Conservation (phyloP, 2,329 filamentous ascomycete species). For the Didymella keratinophila region DNA sequence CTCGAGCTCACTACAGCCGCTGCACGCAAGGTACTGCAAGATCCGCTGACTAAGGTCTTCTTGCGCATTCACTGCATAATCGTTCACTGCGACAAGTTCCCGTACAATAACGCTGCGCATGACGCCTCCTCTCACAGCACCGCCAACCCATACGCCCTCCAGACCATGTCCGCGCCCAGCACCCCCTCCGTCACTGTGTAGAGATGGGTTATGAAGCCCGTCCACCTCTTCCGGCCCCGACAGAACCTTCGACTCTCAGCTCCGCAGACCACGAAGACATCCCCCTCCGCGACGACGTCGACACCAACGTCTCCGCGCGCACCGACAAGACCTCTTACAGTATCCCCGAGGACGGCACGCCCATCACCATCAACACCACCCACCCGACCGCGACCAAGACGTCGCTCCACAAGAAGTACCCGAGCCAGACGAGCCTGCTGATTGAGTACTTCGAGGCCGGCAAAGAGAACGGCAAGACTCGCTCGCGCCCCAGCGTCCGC, state of each 20-base stretch:
- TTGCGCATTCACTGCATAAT: background rate
- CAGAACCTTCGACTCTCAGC: constrained; percentile 71
- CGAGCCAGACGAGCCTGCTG: constrained; percentile 86
- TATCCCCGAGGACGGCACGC: constrained; percentile 85
- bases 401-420: constrained; percentile 63
- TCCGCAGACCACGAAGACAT: constrained; percentile 65
- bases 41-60: background rate
- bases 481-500: constrained; percentile 81
- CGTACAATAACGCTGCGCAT: background rate
- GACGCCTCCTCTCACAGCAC: background rate
- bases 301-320: constrained; percentile 72
- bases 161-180: constrained; percentile 43
- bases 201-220: constrained; percentile 56
- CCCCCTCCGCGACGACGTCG: constrained; percentile 60
- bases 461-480: constrained; percentile 67
- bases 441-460: constrained; percentile 95
- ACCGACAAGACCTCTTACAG: constrained; percentile 78
- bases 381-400: constrained; percentile 54
- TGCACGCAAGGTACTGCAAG: background rate
- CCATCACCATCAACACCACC: constrained; percentile 84
- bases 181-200: constrained; percentile 20
- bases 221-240: constrained; percentile 79
- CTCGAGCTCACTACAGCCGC: constrained; percentile 2
- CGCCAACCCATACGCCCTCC: constrained; percentile 1
- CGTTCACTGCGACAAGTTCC: background rate